Evolutionary conservation across 2,329 filamentous ascomycete genomes (phyloP).

Genomic region (Didymella segeticola): DNA sequence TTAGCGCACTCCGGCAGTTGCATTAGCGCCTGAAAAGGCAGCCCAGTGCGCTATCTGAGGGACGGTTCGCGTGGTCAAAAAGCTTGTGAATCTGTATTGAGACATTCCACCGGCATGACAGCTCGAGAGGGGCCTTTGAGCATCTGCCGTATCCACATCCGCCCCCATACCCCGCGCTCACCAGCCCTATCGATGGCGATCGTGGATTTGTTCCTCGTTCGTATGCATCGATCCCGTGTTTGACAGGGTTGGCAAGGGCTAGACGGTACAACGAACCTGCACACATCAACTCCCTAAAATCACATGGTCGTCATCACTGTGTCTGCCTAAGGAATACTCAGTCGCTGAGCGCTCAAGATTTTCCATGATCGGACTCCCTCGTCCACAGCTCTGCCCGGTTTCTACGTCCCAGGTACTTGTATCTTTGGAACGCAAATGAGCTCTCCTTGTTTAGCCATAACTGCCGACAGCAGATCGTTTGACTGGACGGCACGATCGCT

Average conservation of each 20-base stretch:
- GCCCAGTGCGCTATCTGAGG: constrained; percentile 2
- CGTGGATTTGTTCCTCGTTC: background rate
- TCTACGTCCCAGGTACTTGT: background rate
- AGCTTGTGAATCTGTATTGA: constrained; percentile 4
- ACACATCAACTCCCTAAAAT: background rate
- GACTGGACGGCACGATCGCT: constrained; percentile 5
- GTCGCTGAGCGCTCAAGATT: background rate
- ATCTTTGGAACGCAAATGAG: background rate
- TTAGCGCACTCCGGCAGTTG: constrained; percentile 11
- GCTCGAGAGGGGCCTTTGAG: background rate
- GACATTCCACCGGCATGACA: background rate
- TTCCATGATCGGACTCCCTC: background rate
- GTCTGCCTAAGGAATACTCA: background rate
- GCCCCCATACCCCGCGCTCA: constrained; percentile 8
- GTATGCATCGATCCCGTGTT: background rate
- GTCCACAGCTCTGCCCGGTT: background rate
- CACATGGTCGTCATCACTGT: background rate
- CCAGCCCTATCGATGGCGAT: background rate
- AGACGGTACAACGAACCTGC: background rate
- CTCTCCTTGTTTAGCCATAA: background rate
- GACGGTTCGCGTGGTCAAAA: background rate
- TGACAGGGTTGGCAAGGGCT: background rate
- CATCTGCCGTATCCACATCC: constrained; percentile 13
- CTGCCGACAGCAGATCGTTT: background rate
- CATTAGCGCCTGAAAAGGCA: constrained; percentile 7